phyloP scores from a whole-genome alignment of 768 basidiomycete genomes.

The Boletus rubroflammeus region DNA sequence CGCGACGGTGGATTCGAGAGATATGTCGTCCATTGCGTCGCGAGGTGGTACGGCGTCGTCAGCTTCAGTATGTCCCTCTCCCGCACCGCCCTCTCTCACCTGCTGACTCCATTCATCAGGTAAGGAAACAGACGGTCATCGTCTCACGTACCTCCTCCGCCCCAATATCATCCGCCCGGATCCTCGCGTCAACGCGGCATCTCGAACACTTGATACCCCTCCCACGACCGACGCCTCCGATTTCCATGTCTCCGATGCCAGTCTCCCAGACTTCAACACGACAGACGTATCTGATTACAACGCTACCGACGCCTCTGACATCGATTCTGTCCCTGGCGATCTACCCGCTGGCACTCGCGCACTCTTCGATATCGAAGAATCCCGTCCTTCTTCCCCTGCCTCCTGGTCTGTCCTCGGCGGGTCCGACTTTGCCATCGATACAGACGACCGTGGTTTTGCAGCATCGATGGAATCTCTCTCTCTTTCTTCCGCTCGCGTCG shows the following conservation, averaged over 20 bases:
- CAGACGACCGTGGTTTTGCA: slow-evolving; percentile 32
- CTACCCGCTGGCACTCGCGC: slow-evolving; percentile 5
- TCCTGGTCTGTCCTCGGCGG: slow-evolving; percentile 38
- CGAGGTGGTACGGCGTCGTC: slow-evolving; percentile 73
- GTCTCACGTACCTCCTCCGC: slow-evolving; percentile 76
- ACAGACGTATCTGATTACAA: slow-evolving; percentile 24
- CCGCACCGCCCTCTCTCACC: background rate
- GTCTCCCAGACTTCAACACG: slow-evolving; percentile 36
- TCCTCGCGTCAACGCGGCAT: slow-evolving; percentile 29
- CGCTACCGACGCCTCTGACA: slow-evolving; percentile 21
- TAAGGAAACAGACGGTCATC: slow-evolving; percentile 46
- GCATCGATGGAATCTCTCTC: slow-evolving; percentile 35
- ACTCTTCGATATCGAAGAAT: slow-evolving; percentile 28
- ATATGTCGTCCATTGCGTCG: slow-evolving; percentile 80
- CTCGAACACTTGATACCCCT: slow-evolving; percentile 58
- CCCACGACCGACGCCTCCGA: slow-evolving; percentile 67
- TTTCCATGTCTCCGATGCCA: slow-evolving; percentile 45
- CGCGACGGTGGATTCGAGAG: slow-evolving; percentile 68
- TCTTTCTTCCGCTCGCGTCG: slow-evolving; percentile 28
- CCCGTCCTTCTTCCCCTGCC: slow-evolving; percentile 30
- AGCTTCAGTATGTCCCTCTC: slow-evolving; percentile 62
- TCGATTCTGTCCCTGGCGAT: slow-evolving; percentile 18
- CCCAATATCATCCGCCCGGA: slow-evolving; percentile 69
- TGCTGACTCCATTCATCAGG: slow-evolving; percentile 28
- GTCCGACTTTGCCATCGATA: slow-evolving; percentile 29